Conservation (phyloP, 495 filamentous ascomycete species). For the Chaetomium cochliodes region DNA sequence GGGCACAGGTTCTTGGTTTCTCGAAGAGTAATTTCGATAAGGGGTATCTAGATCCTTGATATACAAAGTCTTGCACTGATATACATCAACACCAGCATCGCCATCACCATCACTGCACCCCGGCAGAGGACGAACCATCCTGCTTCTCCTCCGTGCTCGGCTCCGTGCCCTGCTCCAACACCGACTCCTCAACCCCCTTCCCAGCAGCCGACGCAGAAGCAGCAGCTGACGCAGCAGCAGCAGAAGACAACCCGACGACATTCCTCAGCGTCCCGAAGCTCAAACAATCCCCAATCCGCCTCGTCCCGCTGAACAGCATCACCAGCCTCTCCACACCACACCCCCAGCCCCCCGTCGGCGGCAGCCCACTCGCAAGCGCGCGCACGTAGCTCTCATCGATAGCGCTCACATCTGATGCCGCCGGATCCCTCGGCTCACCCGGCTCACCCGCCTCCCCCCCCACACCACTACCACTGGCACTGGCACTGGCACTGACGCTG, state of each 20-base stretch:
- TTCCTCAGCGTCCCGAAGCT: slow-evolving; percentile 83
- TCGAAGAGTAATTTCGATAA: background rate
- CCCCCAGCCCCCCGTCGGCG: slow-evolving; percentile 94
- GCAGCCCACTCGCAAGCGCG: slow-evolving; percentile 82
- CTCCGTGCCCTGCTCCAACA: background rate
- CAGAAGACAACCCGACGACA: slow-evolving; percentile 46
- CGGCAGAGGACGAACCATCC: background rate
- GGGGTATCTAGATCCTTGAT: background rate
- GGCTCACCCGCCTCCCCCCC: too few relatives aligned
- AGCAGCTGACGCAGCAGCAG: slow-evolving; percentile 1
- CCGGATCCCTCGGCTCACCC: too few relatives aligned
- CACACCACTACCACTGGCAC: too few relatives aligned
- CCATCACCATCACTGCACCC: background rate
- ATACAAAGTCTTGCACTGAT: background rate
- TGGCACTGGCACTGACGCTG: background rate
- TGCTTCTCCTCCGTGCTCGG: background rate
- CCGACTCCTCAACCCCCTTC: background rate
- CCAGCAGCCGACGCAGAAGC: background rate
- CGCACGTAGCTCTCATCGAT: slow-evolving; percentile 83
- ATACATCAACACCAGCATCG: background rate
- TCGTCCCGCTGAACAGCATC: slow-evolving; percentile 79
- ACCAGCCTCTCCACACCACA: slow-evolving; percentile 85
- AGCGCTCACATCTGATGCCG: slow-evolving; percentile 27
- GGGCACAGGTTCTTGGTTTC: too few relatives aligned
- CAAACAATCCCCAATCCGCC: slow-evolving; percentile 77